Conservation (phyloP, 805 yeast genomes). For the Dipodascus geniculatus region DNA sequence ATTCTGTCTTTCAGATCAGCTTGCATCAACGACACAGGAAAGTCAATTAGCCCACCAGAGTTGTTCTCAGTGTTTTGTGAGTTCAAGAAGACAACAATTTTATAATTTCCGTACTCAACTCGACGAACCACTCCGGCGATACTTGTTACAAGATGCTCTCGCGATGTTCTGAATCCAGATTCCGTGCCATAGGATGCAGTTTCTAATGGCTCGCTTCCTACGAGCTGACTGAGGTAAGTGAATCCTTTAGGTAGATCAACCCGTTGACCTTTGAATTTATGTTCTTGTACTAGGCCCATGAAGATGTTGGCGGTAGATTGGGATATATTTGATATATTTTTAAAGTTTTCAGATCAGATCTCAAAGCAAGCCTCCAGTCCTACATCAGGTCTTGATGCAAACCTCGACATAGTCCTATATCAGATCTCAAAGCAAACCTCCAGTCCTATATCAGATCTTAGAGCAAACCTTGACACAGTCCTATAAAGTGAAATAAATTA, state of each 20-base stretch:
- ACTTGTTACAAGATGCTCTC: not conserved
- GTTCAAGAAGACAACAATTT: not conserved
- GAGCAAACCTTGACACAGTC: no score
- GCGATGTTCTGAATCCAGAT: not conserved
- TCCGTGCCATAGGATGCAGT: not conserved
- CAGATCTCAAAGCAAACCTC: no score
- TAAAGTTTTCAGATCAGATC: no score
- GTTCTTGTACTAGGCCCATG: not conserved
- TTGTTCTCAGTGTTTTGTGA: not conserved
- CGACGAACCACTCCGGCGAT: not conserved
- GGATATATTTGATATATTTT: no score
- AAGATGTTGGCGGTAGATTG: no score
- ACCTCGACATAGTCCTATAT: no score
- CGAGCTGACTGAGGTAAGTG: not conserved
- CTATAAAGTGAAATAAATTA: not conserved
- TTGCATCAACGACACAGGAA: not conserved
- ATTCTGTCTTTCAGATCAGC: not conserved
- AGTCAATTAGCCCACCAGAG: not conserved
- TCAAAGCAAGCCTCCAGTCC: no score
- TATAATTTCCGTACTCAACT: not conserved
- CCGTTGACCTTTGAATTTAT: not conserved
- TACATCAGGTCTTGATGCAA: no score
- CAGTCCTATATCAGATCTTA: no score
- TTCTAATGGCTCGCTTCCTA: not conserved
- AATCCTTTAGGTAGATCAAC: not conserved